Conservation (phyloP, 768 basidiomycete species). For the Nidularia pulvinata region DNA sequence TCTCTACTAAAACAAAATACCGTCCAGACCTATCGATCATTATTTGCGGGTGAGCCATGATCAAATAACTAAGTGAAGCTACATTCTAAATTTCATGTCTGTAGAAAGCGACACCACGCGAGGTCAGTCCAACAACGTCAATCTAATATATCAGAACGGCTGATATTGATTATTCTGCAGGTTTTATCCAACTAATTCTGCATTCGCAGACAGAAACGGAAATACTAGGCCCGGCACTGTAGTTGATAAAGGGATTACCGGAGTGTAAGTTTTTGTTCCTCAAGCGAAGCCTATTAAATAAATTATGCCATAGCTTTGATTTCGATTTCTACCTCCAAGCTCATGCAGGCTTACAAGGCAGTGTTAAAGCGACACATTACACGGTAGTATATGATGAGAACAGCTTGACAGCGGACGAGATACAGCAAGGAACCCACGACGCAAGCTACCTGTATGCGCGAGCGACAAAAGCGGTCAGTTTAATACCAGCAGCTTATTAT, state of each 20-base stretch:
- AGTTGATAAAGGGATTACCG: conserved; percentile 78
- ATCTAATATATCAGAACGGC: background rate
- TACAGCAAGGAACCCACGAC: conserved; percentile 74
- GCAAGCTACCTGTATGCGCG: conserved; percentile 77
- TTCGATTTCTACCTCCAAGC: conserved; percentile 75
- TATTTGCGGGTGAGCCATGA: conserved; percentile 59
- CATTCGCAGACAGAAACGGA: conserved; percentile 60
- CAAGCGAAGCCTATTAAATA: background rate
- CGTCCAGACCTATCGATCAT: conserved; percentile 67
- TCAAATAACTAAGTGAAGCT: background rate
- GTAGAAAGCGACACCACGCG: conserved; percentile 67
- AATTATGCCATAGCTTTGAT: conserved; percentile 43
- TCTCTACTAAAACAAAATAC: conserved; percentile 47
- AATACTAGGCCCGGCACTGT: conserved; percentile 83
- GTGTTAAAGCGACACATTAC: conserved; percentile 76
- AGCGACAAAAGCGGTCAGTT: conserved; percentile 82
- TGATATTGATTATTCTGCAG: conserved; percentile 17
- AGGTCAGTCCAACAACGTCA: conserved; percentile 32
- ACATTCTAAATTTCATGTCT: background rate
- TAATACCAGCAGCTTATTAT: conserved; percentile 81
- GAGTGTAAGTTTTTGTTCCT: conserved; percentile 39
- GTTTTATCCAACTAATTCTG: conserved; percentile 54
- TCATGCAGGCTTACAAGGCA: conserved; percentile 73
- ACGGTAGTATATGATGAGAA: conserved; percentile 82
- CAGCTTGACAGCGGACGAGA: conserved; percentile 60